Conservation (phyloP, 192 early-diverging fungal species). For the Gonapodya sp. region DNA sequence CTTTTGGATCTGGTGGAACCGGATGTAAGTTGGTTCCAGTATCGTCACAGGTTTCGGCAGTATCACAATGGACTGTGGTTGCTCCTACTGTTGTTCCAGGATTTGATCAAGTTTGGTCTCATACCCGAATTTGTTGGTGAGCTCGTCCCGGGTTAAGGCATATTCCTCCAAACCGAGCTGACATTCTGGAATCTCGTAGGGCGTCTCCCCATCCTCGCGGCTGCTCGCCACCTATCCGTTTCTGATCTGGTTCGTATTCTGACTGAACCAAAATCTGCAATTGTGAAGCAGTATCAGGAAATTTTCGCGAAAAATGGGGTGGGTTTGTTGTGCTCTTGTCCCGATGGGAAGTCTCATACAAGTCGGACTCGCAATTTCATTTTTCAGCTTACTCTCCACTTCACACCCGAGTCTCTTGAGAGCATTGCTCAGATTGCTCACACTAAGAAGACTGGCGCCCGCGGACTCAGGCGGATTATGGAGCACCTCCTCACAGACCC, state of each 20-base stretch:
- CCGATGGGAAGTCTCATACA: not conserved
- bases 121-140: slow-evolving; percentile 82
- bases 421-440: slow-evolving; percentile 64
- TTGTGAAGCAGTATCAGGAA: slow-evolving; percentile 70
- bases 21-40: slow-evolving; percentile 19
- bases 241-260: slow-evolving; percentile 65
- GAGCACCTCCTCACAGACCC: slow-evolving; percentile 15
- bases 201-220: slow-evolving; percentile 74
- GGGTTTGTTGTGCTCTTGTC: slow-evolving; percentile 1
- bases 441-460: slow-evolving; percentile 75
- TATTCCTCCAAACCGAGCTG: no score
- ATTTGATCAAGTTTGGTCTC: slow-evolving; percentile 75
- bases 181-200: slow-evolving; percentile 20
- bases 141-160: no score
- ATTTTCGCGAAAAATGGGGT: slow-evolving; percentile 58
- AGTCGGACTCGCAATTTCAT: no score
- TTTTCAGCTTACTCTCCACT: slow-evolving; percentile 47
- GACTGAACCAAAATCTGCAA: slow-evolving; percentile 71
- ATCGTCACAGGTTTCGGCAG: slow-evolving; percentile 11
- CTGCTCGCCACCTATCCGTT: slow-evolving; percentile 53
- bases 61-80: not conserved
- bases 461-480: slow-evolving; percentile 80
- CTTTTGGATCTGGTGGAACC: slow-evolving; percentile 55
- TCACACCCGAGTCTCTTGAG: slow-evolving; percentile 58
- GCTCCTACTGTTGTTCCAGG: slow-evolving; percentile 17